Evolutionary conservation across 305 asterid genomes (phyloP), one percentile per base, ranked within the genome.

Genomic region (Caryopteris hybrid): DNA sequence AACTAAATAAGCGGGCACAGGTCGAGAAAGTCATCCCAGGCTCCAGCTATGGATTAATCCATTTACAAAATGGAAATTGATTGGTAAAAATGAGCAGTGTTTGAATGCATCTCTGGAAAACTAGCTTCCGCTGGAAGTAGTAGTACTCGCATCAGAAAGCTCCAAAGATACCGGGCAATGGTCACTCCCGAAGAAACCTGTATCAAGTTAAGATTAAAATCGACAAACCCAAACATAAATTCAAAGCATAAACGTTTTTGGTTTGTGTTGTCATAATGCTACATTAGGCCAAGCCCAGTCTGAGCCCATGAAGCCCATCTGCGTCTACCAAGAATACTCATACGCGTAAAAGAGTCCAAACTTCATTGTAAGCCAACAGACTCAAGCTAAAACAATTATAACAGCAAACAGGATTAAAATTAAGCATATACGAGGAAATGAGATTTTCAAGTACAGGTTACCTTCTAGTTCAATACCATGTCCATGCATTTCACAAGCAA

Each of bases 151-250:
- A 39, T 70, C 84, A 60, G 89, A 85, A 22, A 94, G 91, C 81
- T 87, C 86, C 29, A 91, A 88, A 36, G 87, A 80, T 53, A 94
- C 93, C 6, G 99, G 99, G 77, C 97, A 85, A 75, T 94, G 99
- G 78, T 94, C 96, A 75, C 99, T 94, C 76, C 99, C 99, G 42
- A 82, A 94, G 76, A 94, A 94, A 71, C 97, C 98, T 90, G 86
- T 70, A 76, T 75, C 59, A 53, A 22, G 47, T 56, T n/a, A n/a
- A n/a, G n/a, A n/a, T n/a, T n/a, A n/a, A n/a, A n/a, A n/a, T n/a
- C n/a, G n/a, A n/a, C n/a, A n/a, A n/a, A n/a, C n/a, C n/a, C n/a
- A n/a, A n/a, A n/a, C n/a, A n/a, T n/a, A n/a, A n/a, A n/a, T n/a
- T n/a, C n/a, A n/a, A n/a, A n/a, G n/a, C n/a, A n/a, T n/a, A n/a